phyloP scores from a whole-genome alignment of 768 basidiomycete genomes.

The Paxillus involutus region DNA sequence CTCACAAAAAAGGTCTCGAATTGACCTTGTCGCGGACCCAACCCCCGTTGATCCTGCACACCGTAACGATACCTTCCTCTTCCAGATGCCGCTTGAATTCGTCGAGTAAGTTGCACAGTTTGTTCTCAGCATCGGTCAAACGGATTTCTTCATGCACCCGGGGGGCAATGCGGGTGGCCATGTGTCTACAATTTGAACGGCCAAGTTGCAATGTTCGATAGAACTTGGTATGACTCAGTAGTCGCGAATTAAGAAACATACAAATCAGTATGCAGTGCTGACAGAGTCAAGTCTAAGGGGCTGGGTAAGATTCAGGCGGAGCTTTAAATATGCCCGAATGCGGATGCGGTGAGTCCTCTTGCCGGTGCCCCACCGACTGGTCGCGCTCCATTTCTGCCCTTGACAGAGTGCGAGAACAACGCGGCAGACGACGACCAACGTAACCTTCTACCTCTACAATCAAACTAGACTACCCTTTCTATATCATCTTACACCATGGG shows the following conservation, averaged over 20 bases:
- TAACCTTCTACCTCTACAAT: background rate
- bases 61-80: slow-evolving; percentile 52
- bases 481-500: slow-evolving; percentile 52
- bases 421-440: slow-evolving; percentile 5
- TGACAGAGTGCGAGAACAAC: slow-evolving; percentile 9
- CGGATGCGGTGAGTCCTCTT: slow-evolving; percentile 9
- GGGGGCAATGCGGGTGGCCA: slow-evolving; percentile 34
- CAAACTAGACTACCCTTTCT: background rate
- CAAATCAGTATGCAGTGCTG: background rate
- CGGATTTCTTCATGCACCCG: slow-evolving; percentile 40
- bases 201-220: slow-evolving; percentile 1
- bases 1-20: slow-evolving; percentile 9
- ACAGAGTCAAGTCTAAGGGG: slow-evolving; percentile 2
- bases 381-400: slow-evolving; percentile 8
- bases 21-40: slow-evolving; percentile 98
- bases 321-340: slow-evolving; percentile 20
- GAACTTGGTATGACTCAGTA: background rate
- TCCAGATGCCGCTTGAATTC: slow-evolving; percentile 63
- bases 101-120: slow-evolving; percentile 76
- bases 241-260: slow-evolving; percentile 1
- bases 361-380: slow-evolving; percentile 21
- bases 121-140: slow-evolving; percentile 67
- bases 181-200: slow-evolving; percentile 15
- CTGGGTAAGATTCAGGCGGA: slow-evolving; percentile 21
- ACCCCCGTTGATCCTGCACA: slow-evolving; percentile 93